phyloP scores from a whole-genome alignment of 257 asterid genomes.

The Fraxinus pennsylvanica region DNA sequence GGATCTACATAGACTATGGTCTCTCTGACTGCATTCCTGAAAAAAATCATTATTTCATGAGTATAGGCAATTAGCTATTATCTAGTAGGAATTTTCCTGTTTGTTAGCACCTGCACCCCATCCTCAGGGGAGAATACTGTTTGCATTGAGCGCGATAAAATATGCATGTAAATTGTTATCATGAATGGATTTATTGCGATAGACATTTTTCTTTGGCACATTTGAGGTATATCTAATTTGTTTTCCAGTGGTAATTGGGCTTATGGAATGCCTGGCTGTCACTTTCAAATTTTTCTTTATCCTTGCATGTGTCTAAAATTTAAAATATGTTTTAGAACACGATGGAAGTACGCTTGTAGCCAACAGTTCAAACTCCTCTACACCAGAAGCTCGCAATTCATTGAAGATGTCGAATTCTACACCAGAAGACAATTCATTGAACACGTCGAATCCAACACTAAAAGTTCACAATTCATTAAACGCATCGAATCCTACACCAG shows the following conservation, averaged over 20 bases:
- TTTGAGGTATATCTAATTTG: neutral
- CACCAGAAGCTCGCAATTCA: slow-evolving; percentile 35
- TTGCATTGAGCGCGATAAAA: slow-evolving; percentile 11
- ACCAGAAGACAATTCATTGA: slow-evolving; percentile 18
- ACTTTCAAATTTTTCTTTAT: slow-evolving; percentile 2
- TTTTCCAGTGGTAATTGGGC: neutral
- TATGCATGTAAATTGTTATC: slow-evolving; percentile 10
- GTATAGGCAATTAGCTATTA: neutral
- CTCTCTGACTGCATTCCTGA: neutral
- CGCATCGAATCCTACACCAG: slow-evolving; percentile 39
- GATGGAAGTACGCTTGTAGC: slow-evolving; percentile 42
- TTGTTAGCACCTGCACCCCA: neutral
- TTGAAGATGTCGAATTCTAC: slow-evolving; percentile 32
- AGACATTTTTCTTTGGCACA: neutral
- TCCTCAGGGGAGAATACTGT: slow-evolving; percentile 1
- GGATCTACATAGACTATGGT: neutral
- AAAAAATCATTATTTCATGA: neutral
- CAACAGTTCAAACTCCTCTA: slow-evolving; percentile 40
- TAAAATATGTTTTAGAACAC: slow-evolving; percentile 33
- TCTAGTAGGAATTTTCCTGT: neutral
- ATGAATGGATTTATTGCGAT: neutral
- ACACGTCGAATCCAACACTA: too few species aligned
- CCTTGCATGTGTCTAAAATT: slow-evolving; percentile 21
- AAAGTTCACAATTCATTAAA: slow-evolving; percentile 35
- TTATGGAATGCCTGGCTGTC: neutral